Evolutionary conservation across 2,329 filamentous ascomycete species (phyloP), one percentile per base, ranked within the genome.

Genomic region (Seiridium cupressi): DNA sequence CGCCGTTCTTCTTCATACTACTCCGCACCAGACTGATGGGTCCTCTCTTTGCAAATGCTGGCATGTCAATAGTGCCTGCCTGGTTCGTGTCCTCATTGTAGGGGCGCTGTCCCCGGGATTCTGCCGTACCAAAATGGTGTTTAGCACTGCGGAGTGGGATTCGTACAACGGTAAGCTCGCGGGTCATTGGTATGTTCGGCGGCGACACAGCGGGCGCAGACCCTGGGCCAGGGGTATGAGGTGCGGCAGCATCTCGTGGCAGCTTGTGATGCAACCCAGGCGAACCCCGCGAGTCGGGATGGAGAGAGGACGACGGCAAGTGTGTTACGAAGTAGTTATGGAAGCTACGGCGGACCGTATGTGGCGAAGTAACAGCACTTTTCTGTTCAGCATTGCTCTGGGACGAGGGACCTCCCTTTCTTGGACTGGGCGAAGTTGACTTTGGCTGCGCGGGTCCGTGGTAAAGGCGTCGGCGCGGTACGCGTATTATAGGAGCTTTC

Each of bases 321-420:
- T 97, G 92, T 7, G 95, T 97, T 61, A 98, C 92, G 75, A 99
- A 99, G 80, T 99, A 98, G 68, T 96, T 93, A 79, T 97, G 93
- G 75, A 98, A 98, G 63, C 76, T 74, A 53, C 85, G 83, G 57
- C 76, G 78, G 35, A 60, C 58, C 32, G 42, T 55, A 46, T 64
- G 66, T 9, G 60, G 58, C 11, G 63, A 34, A 36, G 61, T 38
- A 5, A 57, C 32, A 5, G 35, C 26, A 40, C 55, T 60, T 11
- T 61, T 60, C 9, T 60, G 48, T 46, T 62, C 55, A 54, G 51
- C 10, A 26, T 46, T 34, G 42, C 42, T 48, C 11, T 47, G 35
- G 18, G 60, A 54, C n/a, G 60, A 55, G 6, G 56, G 31, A 4
- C 59, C 42, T 18, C 53, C 60, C n/a, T 61, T 31, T n/a, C 62